Base-by-base conservation (phyloP, 2,329 filamentous ascomycete species). In the Trichoderma koningii region DNA sequence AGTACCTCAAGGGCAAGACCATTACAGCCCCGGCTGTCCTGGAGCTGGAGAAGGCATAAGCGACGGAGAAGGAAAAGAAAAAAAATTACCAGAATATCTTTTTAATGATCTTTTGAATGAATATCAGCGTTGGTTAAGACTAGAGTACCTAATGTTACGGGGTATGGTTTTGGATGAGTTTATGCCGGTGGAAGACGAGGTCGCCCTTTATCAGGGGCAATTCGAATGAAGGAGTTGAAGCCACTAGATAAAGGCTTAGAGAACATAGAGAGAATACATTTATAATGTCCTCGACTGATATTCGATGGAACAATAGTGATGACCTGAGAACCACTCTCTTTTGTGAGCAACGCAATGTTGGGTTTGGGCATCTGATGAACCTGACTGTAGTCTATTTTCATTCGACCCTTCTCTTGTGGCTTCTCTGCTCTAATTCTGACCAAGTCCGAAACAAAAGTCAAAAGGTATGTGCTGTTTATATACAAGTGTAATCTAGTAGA, bases 1-100 rank as follows among this genome's bases (percentile, higher is more conserved):
- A 86, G 64, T 78, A 81, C 44, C 76, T 86, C 65, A 81, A 79
- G 66, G 84, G 83, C 66, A 82, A 81, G 72, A 78, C 79, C 34
- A 78, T 88, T 47, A 80, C 74, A n/a, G 81, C 82, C 10, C 83
- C 84, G 14, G 82, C 83, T 47, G 77, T 83, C 26, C 70, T 87
- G 55, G 82, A 85, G 73, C 74, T 78, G 64, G 77, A 83, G 66
- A 77, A 76, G 64, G 63, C 55, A 3, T 34, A 63, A 45, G 17
- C 2, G 17, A 26, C 30, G 10, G 17, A 52, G 17, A 51, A 56
- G 21, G 23, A 42, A 30, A 55, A 30, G 23, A 42, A 30, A 55
- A 30, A 45, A 52, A 14, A 10, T 23, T 30, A 17, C 7, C 2
- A 42, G 15, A 38, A 10, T 55, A 9, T 41, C 47, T 14, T 5